Base-by-base conservation (phyloP, 2,329 filamentous ascomycete genomes). In the Aspergillus ibericus region DNA sequence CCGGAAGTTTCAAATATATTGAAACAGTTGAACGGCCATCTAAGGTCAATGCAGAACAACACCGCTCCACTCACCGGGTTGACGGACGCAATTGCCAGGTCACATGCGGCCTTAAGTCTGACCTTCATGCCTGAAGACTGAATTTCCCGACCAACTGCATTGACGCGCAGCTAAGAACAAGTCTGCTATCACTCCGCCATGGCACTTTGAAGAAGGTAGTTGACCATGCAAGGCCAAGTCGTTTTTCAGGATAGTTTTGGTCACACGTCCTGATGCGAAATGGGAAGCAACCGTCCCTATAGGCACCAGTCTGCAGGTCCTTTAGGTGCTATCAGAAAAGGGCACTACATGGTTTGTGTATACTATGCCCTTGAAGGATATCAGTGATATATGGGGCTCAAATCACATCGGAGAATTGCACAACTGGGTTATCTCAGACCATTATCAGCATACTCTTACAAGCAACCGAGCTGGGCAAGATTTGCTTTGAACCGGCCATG, bases 1-100 rank as follows among this genome's bases (percentile, higher is more conserved):
- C 70, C 75, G 8, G 75, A 76, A 20, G 61, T 76, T 16, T 62
- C 66, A 16, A 62, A 59, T 22, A 60, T 80, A 42, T 64, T 79
- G 58, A 72, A 70, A 51, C 78, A 79, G 59, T 62, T 80, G 13
- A 74, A 74, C 53, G 74, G 68, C 35, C 78, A 80, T 69, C 70
- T 80, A 16, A 70, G 72, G 61, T 80, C 78, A 4, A 79, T 80
- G 73, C 73, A 75, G 56, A 74, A 65, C 53, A 80, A 80, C 55
- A 70, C 69, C 2, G 68, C 69, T 15, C 75, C 76, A 15, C 67
- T 78, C 32, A 59, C 61, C 36, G 75, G 74, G 4, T 62, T 78
- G 34, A 68, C 66, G 9, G 74, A 77, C 52, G 75, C 75, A 6
- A 72, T 78, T 55, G 66, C 65, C 36, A 71, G 74, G 38, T 72